phyloP scores from a whole-genome alignment of 306 rosid genomes.

The Sicyos edulis region DNA sequence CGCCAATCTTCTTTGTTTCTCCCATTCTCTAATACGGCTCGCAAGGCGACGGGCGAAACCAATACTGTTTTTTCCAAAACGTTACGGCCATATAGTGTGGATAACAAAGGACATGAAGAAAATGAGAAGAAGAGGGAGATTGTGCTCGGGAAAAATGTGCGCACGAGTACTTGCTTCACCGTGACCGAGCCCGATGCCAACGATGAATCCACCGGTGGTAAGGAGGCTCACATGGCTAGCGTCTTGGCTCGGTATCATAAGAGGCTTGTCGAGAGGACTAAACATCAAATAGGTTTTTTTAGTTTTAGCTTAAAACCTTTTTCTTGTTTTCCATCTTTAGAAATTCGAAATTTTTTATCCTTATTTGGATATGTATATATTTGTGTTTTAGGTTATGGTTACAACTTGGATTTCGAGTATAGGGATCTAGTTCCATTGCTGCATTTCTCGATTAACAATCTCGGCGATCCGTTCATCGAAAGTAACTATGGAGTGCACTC shows the following conservation, averaged over 20 bases:
- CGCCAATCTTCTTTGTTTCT: too few species aligned
- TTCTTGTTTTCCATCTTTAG: background rate
- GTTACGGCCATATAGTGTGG: too few species aligned
- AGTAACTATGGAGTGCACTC: constrained; percentile 94
- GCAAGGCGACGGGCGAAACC: too few species aligned
- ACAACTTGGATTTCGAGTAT: constrained; percentile 86
- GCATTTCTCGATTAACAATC: constrained; percentile 91
- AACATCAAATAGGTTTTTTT: constrained; percentile 55
- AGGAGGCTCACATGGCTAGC: constrained; percentile 72
- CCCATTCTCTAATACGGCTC: too few species aligned
- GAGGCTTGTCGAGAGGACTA: constrained; percentile 57
- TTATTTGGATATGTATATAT: background rate
- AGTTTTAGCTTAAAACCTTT: background rate
- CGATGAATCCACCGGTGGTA: constrained; percentile 69
- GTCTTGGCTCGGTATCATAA: constrained; percentile 58
- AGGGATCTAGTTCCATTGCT: constrained; percentile 71
- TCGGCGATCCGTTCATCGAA: constrained; percentile 96
- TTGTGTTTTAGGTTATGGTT: constrained; percentile 58
- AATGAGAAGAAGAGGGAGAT: constrained; percentile 31
- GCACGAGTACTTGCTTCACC: constrained; percentile 33
- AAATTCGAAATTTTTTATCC: background rate
- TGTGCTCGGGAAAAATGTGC: constrained; percentile 29
- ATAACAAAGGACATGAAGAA: too few species aligned
- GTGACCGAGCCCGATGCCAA: constrained; percentile 64
- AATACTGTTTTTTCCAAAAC: too few species aligned